Evolutionary conservation across 1,284 basidiomycete genomes (phyloP).

Genomic region (Tausonia pullulans): DNA sequence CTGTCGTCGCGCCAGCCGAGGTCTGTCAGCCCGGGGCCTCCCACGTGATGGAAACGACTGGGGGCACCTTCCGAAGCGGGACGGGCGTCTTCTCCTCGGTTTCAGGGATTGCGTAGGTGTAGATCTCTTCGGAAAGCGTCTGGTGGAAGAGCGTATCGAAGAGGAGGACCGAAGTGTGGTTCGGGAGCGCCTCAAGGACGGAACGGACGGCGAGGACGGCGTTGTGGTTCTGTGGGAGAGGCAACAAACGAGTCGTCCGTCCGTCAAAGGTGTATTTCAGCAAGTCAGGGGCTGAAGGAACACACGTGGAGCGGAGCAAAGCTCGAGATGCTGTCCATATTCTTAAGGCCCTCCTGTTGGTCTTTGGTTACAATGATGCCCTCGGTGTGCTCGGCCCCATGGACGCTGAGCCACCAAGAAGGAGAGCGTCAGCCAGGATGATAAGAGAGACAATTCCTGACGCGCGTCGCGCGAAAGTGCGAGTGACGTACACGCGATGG

Average conservation of each 20-base stretch:
- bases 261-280: neutral
- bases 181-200: conserved; percentile 51
- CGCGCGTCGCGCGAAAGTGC: neutral
- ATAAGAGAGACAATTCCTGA: neutral
- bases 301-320: conserved; percentile 63
- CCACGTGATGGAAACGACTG: neutral
- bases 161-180: conserved; percentile 37
- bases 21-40: neutral
- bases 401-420: conserved; percentile 49
- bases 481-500: conserved; percentile 32
- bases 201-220: conserved; percentile 40
- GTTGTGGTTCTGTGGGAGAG: conserved; percentile 37
- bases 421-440: neutral
- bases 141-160: conserved; percentile 81
- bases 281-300: neutral
- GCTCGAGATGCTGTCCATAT: conserved; percentile 62
- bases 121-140: conserved; percentile 58
- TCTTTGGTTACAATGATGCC: conserved; percentile 52
- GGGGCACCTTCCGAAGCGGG: conserved; percentile 51
- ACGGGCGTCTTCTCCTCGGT: conserved; percentile 47
- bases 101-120: conserved; percentile 63
- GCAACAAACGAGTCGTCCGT: neutral
- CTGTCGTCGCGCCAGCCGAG: conserved; percentile 17
- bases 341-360: conserved; percentile 45
- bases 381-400: conserved; percentile 61